Percentiles rank a stretch among this genome's conserved stretches.
Conservation (phyloP, 352 stramenopile genomes). For the Thraustochytrium sp. region DNA sequence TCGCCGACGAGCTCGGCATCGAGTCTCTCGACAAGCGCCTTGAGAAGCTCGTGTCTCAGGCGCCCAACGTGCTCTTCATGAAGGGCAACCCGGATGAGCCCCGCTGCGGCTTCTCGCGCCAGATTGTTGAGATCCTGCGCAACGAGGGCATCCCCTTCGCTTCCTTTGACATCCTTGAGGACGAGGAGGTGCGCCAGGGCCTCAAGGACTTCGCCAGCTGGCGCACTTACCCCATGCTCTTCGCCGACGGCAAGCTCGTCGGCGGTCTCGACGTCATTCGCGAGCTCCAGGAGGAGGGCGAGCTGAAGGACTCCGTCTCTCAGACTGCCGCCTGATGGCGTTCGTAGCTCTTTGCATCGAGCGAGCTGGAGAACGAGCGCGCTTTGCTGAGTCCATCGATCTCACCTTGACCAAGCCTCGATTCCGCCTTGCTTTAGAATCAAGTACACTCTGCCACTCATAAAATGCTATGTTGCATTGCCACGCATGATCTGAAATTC, state of each 20-base stretch:
- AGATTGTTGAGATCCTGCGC: constrained; percentile 88
- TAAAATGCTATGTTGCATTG: too few relatives aligned
- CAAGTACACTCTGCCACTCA: too few relatives aligned
- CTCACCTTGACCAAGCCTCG: too few relatives aligned
- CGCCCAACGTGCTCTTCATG: constrained; percentile 96
- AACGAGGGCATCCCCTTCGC: constrained; percentile 81
- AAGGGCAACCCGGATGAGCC: constrained; percentile 89
- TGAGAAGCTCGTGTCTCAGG: constrained; percentile 73
- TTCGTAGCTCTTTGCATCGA: too few relatives aligned
- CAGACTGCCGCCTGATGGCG: not conserved
- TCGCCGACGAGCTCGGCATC: constrained; percentile 80
- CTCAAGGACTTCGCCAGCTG: constrained; percentile 96
- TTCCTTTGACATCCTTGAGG: constrained; percentile 92
- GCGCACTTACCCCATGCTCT: constrained; percentile 93
- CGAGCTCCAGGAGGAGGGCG: constrained; percentile 74
- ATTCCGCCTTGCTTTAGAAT: too few relatives aligned
- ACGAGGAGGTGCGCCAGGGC: constrained; percentile 90
- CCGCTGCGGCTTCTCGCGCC: constrained; percentile 89
- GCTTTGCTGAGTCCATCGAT: too few relatives aligned
- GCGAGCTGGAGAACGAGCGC: too few relatives aligned
- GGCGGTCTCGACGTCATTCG: constrained; percentile 95
- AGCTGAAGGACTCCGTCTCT: constrained; percentile 9
- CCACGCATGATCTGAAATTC: too few relatives aligned
- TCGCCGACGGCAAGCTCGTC: constrained; percentile 92
- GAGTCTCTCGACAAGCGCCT: constrained; percentile 35